These are phyloP conservation scores for Gloeopeniophorella convolvens DNA, from an alignment of 768 basidiomycete genomes.

Conservation along the genomic window DNA sequence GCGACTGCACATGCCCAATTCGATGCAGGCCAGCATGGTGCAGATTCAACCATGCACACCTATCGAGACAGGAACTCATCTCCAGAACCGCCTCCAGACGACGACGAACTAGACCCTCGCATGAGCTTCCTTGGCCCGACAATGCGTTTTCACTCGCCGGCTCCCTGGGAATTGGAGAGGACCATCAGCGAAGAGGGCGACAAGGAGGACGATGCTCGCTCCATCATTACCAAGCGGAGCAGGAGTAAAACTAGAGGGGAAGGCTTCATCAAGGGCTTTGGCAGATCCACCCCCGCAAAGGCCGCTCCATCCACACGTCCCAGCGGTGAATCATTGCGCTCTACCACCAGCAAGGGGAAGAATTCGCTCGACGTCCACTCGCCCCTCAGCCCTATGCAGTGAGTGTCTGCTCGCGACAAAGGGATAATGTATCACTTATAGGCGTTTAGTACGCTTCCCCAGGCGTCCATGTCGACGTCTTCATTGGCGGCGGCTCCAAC, in stretches of 20 bases:
- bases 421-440: slow-evolving; percentile 8
- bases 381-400: slow-evolving; percentile 54
- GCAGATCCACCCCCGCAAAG: slow-evolving; percentile 29
- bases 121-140: slow-evolving; percentile 77
- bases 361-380: slow-evolving; percentile 50
- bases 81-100: slow-evolving; percentile 31
- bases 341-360: slow-evolving; percentile 40
- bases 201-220: slow-evolving; percentile 32
- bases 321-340: slow-evolving; percentile 59
- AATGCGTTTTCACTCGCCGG: slow-evolving; percentile 74
- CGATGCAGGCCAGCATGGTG: slow-evolving; percentile 40
- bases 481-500: slow-evolving; percentile 36
- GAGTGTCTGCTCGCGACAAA: slow-evolving; percentile 33
- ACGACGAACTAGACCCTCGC: slow-evolving; percentile 41
- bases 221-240: slow-evolving; percentile 25
- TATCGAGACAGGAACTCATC: slow-evolving; percentile 22
- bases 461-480: slow-evolving; percentile 52
- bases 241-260: slow-evolving; percentile 30
- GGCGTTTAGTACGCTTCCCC: slow-evolving; percentile 45
- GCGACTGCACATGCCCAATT: slow-evolving; percentile 36
- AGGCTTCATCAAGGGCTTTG: slow-evolving; percentile 39
- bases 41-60: slow-evolving; percentile 8
- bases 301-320: slow-evolving; percentile 40
- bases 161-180: slow-evolving; percentile 73
- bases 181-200: slow-evolving; percentile 42